Evolutionary conservation across 305 asterid genomes (phyloP), one percentile per base, ranked within the genome.

Genomic region (Fraxinus xanthoxyloides): DNA sequence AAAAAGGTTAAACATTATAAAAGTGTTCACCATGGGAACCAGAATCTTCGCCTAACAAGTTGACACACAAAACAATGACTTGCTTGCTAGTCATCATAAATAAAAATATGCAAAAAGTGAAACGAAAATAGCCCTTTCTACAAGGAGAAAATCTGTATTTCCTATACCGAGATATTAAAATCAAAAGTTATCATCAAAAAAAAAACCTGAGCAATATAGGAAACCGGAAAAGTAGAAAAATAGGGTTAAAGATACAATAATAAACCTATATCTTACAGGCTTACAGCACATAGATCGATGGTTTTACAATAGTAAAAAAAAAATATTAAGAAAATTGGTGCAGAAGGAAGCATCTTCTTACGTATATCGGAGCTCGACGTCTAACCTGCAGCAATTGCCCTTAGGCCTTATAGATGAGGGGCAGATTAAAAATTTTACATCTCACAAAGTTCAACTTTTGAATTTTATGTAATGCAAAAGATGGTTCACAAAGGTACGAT

Each of bases 21-120:
- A 15, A 76, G 24, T 19, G 77, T 43, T 67, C 82, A 54, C 59
- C 15, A 48, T 15, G 63, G 70, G 77, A 46, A 69, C 77, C 77
- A 48, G 43, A 19, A 30, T 72, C 48, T 1, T 61, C 15, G 19
- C 69, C 72, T 43, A 43, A 76, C 54, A 76, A 56, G 78, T 23
- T 35, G 8, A 28, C 28, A 67, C 13, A 26, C 13, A 67, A 67
- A 28, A 30, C 31, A 67, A 26, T 30, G 74, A 30, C 35, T 26
- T 67, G 74, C 38, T 28, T 13, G 23, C 74, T 9, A 67, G 36
- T 30, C 35, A 67, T 67, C 26, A 67, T 12, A 15, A 67, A 67
- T 1, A 67, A 1, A 67, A 67, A 28, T 67, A 17, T 0, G 38
- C 74, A 67, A 67, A 13, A 67, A 2, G 7, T 26, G 9, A 67